A percentile compares a stretch with the other conserved stretches of the same genome.
These are phyloP conservation scores for Solanum dulcamara DNA, from an alignment of 257 asterid species.

Conservation along the genomic window DNA sequence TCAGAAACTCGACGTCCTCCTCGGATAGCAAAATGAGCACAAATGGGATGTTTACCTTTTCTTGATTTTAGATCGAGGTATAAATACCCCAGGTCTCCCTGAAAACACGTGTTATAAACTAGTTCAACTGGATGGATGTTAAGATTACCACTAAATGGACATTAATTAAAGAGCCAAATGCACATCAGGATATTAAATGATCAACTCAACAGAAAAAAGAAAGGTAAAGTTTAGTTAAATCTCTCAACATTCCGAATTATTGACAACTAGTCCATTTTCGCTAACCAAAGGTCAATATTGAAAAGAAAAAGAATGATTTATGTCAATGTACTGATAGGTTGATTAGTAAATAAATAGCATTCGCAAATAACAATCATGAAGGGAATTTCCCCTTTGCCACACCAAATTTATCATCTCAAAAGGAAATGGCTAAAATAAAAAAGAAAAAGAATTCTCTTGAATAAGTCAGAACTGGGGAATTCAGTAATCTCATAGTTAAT, in stretches of 20 bases:
- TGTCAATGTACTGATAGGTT: not conserved
- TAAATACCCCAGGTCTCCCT: constrained; percentile 87
- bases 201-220: not conserved
- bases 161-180: not conserved
- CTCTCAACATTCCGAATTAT: not conserved
- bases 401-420: not conserved
- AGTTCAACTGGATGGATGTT: constrained; percentile 11
- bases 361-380: not conserved
- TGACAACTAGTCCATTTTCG: not conserved
- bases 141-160: not conserved
- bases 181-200: not conserved
- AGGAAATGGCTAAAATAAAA: not conserved
- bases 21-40: constrained; percentile 96
- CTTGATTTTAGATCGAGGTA: constrained; percentile 93
- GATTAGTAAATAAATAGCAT: not conserved
- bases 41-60: constrained; percentile 74
- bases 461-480: not conserved
- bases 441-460: not conserved
- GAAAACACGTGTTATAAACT: constrained; percentile 14
- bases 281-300: not conserved
- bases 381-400: not conserved
- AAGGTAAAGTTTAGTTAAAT: not conserved
- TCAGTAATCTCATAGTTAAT: not conserved
- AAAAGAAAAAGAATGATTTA: not conserved
- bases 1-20: constrained; percentile 88